These are phyloP conservation scores for Tilletiopsis washingtonensis DNA, from an alignment of 1,284 basidiomycete species.

Conservation along the genomic window DNA sequence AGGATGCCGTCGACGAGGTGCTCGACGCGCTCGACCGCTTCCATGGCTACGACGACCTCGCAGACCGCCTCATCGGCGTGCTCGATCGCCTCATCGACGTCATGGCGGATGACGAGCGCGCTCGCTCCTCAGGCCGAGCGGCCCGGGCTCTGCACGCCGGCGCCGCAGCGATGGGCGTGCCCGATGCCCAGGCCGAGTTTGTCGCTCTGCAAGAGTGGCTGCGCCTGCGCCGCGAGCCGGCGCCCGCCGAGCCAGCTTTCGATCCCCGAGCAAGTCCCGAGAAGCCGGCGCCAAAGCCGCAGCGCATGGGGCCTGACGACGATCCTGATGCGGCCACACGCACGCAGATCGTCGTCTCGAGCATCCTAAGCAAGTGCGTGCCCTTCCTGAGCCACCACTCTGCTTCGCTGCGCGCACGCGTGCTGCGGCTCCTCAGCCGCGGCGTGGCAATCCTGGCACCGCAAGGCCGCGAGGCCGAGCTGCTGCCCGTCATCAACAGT, in stretches of 20 bases:
- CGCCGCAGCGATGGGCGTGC: background rate
- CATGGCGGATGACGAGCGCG: conserved; percentile 17
- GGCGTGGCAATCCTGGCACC: conserved; percentile 21
- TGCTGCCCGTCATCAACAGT: conserved; percentile 32
- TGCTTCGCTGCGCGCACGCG: conserved; percentile 8
- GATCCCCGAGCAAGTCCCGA: too few relatives aligned
- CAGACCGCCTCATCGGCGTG: conserved; percentile 32
- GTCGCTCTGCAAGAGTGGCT: background rate
- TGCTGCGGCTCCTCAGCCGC: conserved; percentile 17
- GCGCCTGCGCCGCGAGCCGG: background rate
- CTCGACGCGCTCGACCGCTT: conserved; percentile 42
- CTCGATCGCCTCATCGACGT: conserved; percentile 30
- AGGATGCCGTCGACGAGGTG: conserved; percentile 45
- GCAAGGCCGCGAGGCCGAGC: conserved; percentile 19
- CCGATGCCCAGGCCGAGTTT: background rate
- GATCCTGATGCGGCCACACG: conserved; percentile 2
- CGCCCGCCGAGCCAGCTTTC: background rate
- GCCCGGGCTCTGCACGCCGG: too few relatives aligned
- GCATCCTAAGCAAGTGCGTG: conserved; percentile 14
- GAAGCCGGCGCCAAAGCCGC: background rate
- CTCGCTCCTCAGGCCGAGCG: too few relatives aligned
- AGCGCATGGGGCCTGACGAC: background rate
- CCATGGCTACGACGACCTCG: conserved; percentile 29
- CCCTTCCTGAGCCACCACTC: conserved; percentile 13
- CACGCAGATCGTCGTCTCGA: conserved; percentile 5